These are phyloP conservation scores for Pyrenophora seminiperda DNA, from an alignment of 2,329 filamentous ascomycete genomes.

Conservation along the genomic window DNA sequence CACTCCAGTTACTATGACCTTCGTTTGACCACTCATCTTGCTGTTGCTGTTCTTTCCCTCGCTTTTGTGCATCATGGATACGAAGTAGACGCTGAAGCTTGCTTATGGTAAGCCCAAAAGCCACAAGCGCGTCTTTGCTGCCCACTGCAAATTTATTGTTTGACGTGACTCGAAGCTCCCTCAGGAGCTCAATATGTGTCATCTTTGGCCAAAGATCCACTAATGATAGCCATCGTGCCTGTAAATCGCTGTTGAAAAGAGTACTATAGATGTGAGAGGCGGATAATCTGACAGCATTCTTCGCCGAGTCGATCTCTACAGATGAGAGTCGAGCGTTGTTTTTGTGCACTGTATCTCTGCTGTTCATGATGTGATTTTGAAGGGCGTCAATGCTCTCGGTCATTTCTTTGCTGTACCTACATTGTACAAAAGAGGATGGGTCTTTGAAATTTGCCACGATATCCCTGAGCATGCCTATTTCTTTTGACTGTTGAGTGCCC, in stretches of 20 bases:
- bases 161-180: conserved; percentile 53
- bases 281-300: conserved; percentile 13
- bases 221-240: conserved; percentile 50
- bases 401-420: conserved; percentile 49
- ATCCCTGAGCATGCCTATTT: conserved; percentile 16
- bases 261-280: conserved; percentile 13
- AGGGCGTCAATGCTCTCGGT: conserved; percentile 44
- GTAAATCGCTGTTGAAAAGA: conserved; percentile 30
- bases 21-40: conserved; percentile 53
- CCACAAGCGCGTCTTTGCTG: conserved; percentile 51
- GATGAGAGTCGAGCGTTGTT: conserved; percentile 10
- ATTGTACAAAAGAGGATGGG: conserved; percentile 43
- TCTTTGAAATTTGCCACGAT: conserved; percentile 21
- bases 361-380: background rate
- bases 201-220: conserved; percentile 56
- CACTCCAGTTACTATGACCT: conserved; percentile 64
- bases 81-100: conserved; percentile 54
- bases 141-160: conserved; percentile 36
- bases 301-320: conserved; percentile 21
- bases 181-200: conserved; percentile 53
- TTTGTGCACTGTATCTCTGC: background rate
- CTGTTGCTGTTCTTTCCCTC: conserved; percentile 27
- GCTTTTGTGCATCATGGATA: conserved; percentile 44
- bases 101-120: conserved; percentile 54
- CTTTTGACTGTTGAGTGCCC: background rate